Conservation (phyloP, 768 basidiomycete species). For the Collybia nuda region DNA sequence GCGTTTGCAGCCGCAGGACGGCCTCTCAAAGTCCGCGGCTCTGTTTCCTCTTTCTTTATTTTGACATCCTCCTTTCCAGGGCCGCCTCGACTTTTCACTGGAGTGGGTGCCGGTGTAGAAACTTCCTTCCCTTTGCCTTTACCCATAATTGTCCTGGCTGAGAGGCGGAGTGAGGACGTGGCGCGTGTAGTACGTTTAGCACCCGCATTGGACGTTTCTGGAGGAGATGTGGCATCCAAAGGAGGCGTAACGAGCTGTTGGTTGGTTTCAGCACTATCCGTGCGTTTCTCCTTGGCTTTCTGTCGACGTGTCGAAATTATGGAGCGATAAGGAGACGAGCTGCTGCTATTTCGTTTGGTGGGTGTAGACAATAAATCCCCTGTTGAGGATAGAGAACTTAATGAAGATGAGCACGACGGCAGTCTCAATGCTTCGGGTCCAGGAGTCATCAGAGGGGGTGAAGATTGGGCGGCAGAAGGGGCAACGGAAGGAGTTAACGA, state of each 20-base stretch:
- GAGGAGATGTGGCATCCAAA: slow-evolving; percentile 40
- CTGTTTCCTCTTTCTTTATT: slow-evolving; percentile 52
- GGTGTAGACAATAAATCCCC: slow-evolving; percentile 29
- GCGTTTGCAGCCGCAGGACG: slow-evolving; percentile 39
- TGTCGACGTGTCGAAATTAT: slow-evolving; percentile 59
- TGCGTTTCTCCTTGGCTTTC: slow-evolving; percentile 34
- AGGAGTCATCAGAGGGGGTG: slow-evolving; percentile 29
- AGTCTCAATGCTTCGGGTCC: slow-evolving; percentile 26
- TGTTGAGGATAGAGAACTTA: slow-evolving; percentile 40
- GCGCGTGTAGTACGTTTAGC: slow-evolving; percentile 33
- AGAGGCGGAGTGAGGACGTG: slow-evolving; percentile 22
- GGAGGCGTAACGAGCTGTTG: slow-evolving; percentile 48
- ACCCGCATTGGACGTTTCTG: slow-evolving; percentile 24
- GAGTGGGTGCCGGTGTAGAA: slow-evolving; percentile 28
- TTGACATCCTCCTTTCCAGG: slow-evolving; percentile 28
- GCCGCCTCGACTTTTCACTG: slow-evolving; percentile 16
- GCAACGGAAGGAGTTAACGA: slow-evolving; percentile 40
- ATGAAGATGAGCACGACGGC: slow-evolving; percentile 38
- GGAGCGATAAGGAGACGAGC: slow-evolving; percentile 46
- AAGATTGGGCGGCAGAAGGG: slow-evolving; percentile 27
- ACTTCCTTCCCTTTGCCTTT: slow-evolving; percentile 41
- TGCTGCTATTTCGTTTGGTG: slow-evolving; percentile 17
- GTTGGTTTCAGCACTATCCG: slow-evolving; percentile 3
- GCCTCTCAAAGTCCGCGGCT: slow-evolving; percentile 49
- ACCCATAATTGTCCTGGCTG: slow-evolving; percentile 25